These are phyloP conservation scores for Didymella exigua DNA, from an alignment of 2,329 filamentous ascomycete species.

Conservation along the genomic window DNA sequence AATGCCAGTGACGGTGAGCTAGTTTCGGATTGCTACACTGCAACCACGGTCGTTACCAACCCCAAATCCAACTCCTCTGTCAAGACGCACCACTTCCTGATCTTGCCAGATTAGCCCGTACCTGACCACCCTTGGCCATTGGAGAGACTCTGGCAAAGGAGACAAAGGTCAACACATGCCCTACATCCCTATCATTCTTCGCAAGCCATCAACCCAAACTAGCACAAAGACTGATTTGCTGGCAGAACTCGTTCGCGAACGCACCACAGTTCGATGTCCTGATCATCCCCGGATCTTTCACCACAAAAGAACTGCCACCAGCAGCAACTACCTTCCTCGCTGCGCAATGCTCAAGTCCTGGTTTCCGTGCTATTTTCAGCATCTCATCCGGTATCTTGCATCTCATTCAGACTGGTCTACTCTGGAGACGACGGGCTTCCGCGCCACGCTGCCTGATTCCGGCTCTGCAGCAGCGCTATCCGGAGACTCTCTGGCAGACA, in stretches of 20 bases:
- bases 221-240: conserved; percentile 23
- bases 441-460: conserved; percentile 35
- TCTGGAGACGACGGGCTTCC: conserved; percentile 36
- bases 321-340: conserved; percentile 36
- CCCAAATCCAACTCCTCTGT: conserved; percentile 38
- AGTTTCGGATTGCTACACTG: conserved; percentile 35
- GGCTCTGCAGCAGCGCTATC: conserved; percentile 34
- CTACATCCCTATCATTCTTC: conserved; percentile 15
- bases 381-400: conserved; percentile 41
- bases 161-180: conserved; percentile 45
- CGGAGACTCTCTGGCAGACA: conserved; percentile 38
- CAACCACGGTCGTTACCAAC: conserved; percentile 25
- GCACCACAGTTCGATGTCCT: conserved; percentile 46
- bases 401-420: conserved; percentile 35
- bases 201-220: not conserved
- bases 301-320: conserved; percentile 26
- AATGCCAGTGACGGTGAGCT: conserved; percentile 49
- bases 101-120: conserved; percentile 43
- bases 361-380: conserved; percentile 37
- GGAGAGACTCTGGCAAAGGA: conserved; percentile 46
- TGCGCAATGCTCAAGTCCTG: conserved; percentile 31
- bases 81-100: conserved; percentile 40
- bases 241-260: conserved; percentile 43
- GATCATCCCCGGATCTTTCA: conserved; percentile 42
- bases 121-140: conserved; percentile 36